A percentile compares a stretch with the other conserved stretches of the same genome.
Conservation (phyloP, 331 rosid genomes). For the Ulmus americana region DNA sequence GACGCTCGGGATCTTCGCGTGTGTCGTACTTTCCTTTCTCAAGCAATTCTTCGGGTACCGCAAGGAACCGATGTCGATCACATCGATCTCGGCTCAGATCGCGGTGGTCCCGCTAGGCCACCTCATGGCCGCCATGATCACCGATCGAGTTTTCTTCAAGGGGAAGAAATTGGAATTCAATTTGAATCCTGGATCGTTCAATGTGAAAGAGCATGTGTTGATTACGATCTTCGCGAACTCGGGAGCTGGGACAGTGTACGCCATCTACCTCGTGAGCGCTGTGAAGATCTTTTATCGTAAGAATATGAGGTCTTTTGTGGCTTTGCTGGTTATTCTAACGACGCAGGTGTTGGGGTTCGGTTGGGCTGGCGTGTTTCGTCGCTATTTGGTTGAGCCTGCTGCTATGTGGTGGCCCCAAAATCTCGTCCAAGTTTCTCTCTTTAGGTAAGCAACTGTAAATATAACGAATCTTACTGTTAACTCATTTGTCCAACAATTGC, state of each 20-base stretch:
- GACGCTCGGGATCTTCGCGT: slow-evolving; percentile 30
- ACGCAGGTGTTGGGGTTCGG: slow-evolving; percentile 63
- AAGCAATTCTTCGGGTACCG: slow-evolving; percentile 48
- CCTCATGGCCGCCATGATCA: slow-evolving; percentile 33
- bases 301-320: slow-evolving; percentile 27
- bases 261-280: slow-evolving; percentile 36
- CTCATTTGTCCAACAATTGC: too few species aligned
- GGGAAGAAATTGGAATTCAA: slow-evolving; percentile 33
- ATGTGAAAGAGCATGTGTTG: slow-evolving; percentile 45
- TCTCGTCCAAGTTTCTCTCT: slow-evolving; percentile 73
- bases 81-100: slow-evolving; percentile 44
- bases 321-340: slow-evolving; percentile 36
- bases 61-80: slow-evolving; percentile 33
- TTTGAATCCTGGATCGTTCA: slow-evolving; percentile 41
- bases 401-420: slow-evolving; percentile 90
- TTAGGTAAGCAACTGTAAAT: slow-evolving; percentile 41
- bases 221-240: slow-evolving; percentile 49
- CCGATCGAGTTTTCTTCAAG: slow-evolving; percentile 29
- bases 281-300: slow-evolving; percentile 35
- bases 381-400: slow-evolving; percentile 74
- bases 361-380: slow-evolving; percentile 78
- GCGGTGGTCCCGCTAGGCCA: slow-evolving; percentile 45
- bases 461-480: too few species aligned
- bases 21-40: slow-evolving; percentile 39
- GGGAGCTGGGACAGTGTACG: slow-evolving; percentile 36